These are phyloP conservation scores for Plasmodium adleri DNA, from an alignment of 169 alveolate genomes.

Conservation along the genomic window DNA sequence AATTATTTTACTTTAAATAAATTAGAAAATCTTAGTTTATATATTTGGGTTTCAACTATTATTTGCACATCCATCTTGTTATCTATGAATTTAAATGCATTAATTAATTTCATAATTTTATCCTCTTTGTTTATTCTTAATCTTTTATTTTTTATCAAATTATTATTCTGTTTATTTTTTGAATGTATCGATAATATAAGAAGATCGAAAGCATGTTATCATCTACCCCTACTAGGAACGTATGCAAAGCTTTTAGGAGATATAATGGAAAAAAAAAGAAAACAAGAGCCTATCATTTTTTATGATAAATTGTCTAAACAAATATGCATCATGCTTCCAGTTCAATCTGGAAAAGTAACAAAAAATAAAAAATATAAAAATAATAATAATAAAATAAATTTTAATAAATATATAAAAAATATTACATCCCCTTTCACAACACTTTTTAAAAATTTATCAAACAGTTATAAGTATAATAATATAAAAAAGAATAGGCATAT, in stretches of 20 bases:
- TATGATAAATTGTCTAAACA: slow-evolving; percentile 72
- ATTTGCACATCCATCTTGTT: slow-evolving; percentile 69
- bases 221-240: slow-evolving; percentile 77
- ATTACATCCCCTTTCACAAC: not conserved
- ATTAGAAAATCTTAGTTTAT: slow-evolving; percentile 39
- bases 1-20: slow-evolving; percentile 69
- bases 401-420: slow-evolving; percentile 9
- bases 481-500: slow-evolving; percentile 5
- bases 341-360: not conserved
- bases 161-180: slow-evolving; percentile 61
- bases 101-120: slow-evolving; percentile 58
- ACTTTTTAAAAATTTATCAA: slow-evolving; percentile 18
- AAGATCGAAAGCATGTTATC: slow-evolving; percentile 44
- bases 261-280: slow-evolving; percentile 61
- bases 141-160: slow-evolving; percentile 56
- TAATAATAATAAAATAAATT: too few relatives aligned
- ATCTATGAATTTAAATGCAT: slow-evolving; percentile 63
- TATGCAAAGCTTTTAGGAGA: slow-evolving; percentile 58
- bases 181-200: slow-evolving; percentile 81
- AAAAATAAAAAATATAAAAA: slow-evolving; percentile 23
- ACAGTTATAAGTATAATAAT: slow-evolving; percentile 32
- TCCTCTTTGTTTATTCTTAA: slow-evolving; percentile 46
- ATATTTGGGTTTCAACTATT: slow-evolving; percentile 69
- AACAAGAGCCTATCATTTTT: slow-evolving; percentile 79
- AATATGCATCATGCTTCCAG: slow-evolving; percentile 76